Evolutionary conservation across 2,329 filamentous ascomycete species (phyloP).

Genomic region (Neonectria sp.): DNA sequence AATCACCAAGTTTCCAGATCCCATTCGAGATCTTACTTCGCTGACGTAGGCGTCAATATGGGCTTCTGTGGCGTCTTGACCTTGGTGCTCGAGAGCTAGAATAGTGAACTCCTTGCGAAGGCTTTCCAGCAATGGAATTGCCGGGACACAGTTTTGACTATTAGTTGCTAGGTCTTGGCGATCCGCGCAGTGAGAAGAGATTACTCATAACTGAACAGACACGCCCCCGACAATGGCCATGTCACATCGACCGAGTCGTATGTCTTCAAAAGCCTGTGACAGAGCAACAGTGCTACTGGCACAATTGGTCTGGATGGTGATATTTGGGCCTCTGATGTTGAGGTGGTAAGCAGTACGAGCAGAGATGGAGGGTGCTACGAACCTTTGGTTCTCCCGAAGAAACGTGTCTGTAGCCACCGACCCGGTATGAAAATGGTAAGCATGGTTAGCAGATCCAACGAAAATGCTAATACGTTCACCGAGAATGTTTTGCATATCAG

Average conservation of each 20-base stretch:
- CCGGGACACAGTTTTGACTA: background rate
- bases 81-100: background rate
- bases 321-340: slow-evolving; percentile 2
- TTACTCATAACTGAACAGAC: slow-evolving; percentile 1
- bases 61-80: background rate
- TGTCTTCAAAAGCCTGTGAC: slow-evolving; percentile 5
- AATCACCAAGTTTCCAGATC: background rate
- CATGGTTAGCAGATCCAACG: slow-evolving; percentile 9
- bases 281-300: slow-evolving; percentile 7
- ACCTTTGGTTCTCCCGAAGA: slow-evolving; percentile 2
- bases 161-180: background rate
- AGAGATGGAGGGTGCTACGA: slow-evolving; percentile 8
- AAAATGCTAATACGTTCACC: slow-evolving; percentile 6
- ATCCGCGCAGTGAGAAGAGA: too few species aligned
- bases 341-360: slow-evolving; percentile 11
- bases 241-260: slow-evolving; percentile 8
- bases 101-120: background rate
- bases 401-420: slow-evolving; percentile 5
- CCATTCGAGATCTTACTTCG: background rate
- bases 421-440: slow-evolving; percentile 6
- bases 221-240: slow-evolving; percentile 10
- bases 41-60: background rate
- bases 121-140: background rate
- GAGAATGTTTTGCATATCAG: background rate
- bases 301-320: slow-evolving; percentile 8